Evolutionary conservation across 352 stramenopile species (phyloP).

Genomic region (Saprolegnia parasitica): DNA sequence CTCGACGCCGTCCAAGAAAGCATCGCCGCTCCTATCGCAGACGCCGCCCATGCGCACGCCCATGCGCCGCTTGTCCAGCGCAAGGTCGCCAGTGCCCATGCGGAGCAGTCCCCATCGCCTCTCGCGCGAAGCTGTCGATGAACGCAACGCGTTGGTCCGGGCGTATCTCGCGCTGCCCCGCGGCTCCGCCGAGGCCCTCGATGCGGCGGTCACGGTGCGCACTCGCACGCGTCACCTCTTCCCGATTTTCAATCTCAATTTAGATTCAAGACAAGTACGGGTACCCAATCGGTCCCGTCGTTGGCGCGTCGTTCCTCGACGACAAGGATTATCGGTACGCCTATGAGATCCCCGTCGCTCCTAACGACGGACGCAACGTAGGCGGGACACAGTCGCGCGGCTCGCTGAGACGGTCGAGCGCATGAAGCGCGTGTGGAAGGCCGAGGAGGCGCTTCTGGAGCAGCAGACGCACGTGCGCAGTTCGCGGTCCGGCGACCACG

Average conservation of each 20-base stretch:
- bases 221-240: background rate
- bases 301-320: conserved; percentile 13
- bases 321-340: conserved; percentile 27
- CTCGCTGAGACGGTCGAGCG: background rate
- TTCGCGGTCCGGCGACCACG: conserved; percentile 8
- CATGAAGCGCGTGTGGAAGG: conserved; percentile 24
- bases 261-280: conserved; percentile 26
- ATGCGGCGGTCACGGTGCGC: background rate
- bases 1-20: background rate
- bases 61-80: background rate
- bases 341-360: background rate
- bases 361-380: background rate
- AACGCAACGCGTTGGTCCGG: conserved; percentile 16
- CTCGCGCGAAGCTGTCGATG: background rate
- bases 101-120: background rate
- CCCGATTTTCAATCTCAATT: background rate
- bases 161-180: conserved; percentile 3
- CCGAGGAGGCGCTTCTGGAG: conserved; percentile 8
- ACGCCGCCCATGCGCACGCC: background rate
- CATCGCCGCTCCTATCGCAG: background rate
- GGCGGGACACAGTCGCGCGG: background rate
- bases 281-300: conserved; percentile 22
- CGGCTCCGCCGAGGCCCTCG: background rate
- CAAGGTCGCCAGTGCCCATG: no score
- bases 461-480: conserved; percentile 8